phyloP scores from a whole-genome alignment of 2,329 filamentous ascomycete species.

The Aspergillus sp. region DNA sequence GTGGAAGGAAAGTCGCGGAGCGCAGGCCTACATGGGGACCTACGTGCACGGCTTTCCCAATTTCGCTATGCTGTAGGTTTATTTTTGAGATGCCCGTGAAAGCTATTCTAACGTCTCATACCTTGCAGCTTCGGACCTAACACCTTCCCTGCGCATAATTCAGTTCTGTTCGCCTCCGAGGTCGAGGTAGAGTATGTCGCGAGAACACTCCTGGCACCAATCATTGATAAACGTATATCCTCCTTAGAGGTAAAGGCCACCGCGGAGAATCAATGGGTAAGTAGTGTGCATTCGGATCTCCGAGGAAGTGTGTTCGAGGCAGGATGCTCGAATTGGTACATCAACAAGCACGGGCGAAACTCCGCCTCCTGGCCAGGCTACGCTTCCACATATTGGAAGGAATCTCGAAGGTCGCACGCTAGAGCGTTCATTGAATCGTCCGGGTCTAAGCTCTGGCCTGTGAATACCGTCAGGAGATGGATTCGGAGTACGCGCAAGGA shows the following conservation, averaged over 20 bases:
- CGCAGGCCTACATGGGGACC: slow-evolving; percentile 31
- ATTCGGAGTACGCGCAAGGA: too few species aligned
- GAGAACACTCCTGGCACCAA: slow-evolving; percentile 29
- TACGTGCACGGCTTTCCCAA: slow-evolving; percentile 30
- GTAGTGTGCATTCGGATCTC: slow-evolving; percentile 32
- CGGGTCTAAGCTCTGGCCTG: too few species aligned
- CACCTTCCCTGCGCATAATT: slow-evolving; percentile 32
- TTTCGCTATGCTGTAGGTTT: slow-evolving; percentile 18
- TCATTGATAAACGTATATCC: slow-evolving; percentile 33
- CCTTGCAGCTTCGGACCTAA: slow-evolving; percentile 22
- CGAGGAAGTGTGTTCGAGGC: slow-evolving; percentile 35
- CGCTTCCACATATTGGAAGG: too few species aligned
- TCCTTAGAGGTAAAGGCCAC: slow-evolving; percentile 22
- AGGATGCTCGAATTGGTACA: slow-evolving; percentile 47
- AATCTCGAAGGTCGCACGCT: too few species aligned
- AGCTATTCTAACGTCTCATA: too few species aligned
- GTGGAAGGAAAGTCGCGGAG: slow-evolving; percentile 30
- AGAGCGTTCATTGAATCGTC: too few species aligned
- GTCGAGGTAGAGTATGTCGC: slow-evolving; percentile 31
- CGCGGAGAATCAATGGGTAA: slow-evolving; percentile 29
- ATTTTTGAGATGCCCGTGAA: too few species aligned
- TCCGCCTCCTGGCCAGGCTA: slow-evolving; percentile 39
- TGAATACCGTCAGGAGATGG: too few species aligned
- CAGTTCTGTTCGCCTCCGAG: slow-evolving; percentile 32
- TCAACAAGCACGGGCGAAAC: slow-evolving; percentile 39